A percentile compares a stretch with the other conserved stretches of the same genome.
Conservation (phyloP, 2,329 filamentous ascomycete species). For the Aspergillus pseudoviridinutans region DNA sequence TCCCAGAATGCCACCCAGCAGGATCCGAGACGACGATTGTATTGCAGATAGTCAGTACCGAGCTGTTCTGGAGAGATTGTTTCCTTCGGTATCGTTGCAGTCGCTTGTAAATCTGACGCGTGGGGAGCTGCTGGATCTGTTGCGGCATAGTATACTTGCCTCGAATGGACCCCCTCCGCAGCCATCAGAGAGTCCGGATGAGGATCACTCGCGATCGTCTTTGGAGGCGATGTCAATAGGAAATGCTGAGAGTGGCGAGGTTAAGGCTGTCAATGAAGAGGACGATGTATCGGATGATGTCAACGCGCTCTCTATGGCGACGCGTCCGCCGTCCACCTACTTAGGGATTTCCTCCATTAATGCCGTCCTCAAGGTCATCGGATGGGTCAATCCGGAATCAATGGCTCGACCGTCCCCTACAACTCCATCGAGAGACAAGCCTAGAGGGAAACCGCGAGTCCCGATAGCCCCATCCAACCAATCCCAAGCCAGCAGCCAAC, state of each 20-base stretch:
- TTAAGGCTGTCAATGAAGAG: neutral
- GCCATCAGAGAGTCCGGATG: neutral
- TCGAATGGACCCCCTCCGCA: neutral
- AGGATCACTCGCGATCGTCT: neutral
- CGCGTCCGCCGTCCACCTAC: slow-evolving; percentile 60
- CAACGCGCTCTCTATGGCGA: slow-evolving; percentile 59
- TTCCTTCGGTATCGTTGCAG: slow-evolving; percentile 54
- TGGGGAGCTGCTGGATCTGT: slow-evolving; percentile 54
- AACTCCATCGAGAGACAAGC: neutral
- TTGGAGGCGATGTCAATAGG: neutral
- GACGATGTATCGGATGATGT: slow-evolving; percentile 61
- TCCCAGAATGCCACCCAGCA: slow-evolving; percentile 73
- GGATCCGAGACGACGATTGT: slow-evolving; percentile 50
- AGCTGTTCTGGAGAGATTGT: slow-evolving; percentile 56
- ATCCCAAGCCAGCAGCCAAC: slow-evolving; percentile 49
- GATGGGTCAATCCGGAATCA: slow-evolving; percentile 47
- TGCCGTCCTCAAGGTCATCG: slow-evolving; percentile 66
- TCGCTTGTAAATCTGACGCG: slow-evolving; percentile 51
- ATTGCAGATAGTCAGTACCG: slow-evolving; percentile 39
- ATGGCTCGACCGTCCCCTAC: slow-evolving; percentile 14
- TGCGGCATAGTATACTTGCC: slow-evolving; percentile 28
- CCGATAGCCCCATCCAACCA: neutral
- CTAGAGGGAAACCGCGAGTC: neutral
- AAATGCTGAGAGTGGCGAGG: neutral
- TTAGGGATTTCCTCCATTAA: slow-evolving; percentile 71